phyloP scores from a whole-genome alignment of 208 protist genomes.

The Herpetomonas tarakana region DNA sequence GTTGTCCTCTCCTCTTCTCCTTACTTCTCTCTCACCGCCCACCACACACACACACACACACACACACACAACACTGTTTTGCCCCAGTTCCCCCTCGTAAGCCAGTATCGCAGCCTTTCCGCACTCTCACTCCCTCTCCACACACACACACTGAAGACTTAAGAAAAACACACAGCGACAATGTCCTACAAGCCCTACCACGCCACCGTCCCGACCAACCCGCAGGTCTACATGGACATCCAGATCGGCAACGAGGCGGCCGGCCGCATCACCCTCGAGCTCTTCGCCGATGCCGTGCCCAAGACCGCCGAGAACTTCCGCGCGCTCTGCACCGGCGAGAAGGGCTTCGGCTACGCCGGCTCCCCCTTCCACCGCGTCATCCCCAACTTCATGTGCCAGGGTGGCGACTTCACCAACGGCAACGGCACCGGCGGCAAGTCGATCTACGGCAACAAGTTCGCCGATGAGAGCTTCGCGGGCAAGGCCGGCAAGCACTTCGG shows the following conservation, averaged over 20 bases:
- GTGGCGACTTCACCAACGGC: slow-evolving; percentile 50
- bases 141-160: too few species aligned
- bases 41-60: too few species aligned
- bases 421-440: slow-evolving; percentile 64
- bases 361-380: slow-evolving; percentile 57
- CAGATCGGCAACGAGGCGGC: slow-evolving; percentile 29
- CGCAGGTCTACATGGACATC: slow-evolving; percentile 53
- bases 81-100: too few species aligned
- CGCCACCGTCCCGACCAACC: slow-evolving; percentile 76
- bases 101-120: too few species aligned
- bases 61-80: too few species aligned
- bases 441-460: slow-evolving; percentile 59
- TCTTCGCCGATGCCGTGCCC: slow-evolving; percentile 48
- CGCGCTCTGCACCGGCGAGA: slow-evolving; percentile 56
- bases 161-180: too few species aligned
- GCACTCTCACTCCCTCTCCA: too few species aligned
- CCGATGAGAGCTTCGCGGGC: slow-evolving; percentile 49
- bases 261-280: slow-evolving; percentile 46
- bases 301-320: slow-evolving; percentile 72
- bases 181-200: slow-evolving; percentile 83
- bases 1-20: too few species aligned
- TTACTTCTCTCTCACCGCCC: too few species aligned
- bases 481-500: slow-evolving; percentile 65
- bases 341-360: slow-evolving; percentile 43
- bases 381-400: slow-evolving; percentile 60